These are phyloP conservation scores for Metschnikowia anglica DNA, from an alignment of 805 yeast genomes.

Conservation along the genomic window DNA sequence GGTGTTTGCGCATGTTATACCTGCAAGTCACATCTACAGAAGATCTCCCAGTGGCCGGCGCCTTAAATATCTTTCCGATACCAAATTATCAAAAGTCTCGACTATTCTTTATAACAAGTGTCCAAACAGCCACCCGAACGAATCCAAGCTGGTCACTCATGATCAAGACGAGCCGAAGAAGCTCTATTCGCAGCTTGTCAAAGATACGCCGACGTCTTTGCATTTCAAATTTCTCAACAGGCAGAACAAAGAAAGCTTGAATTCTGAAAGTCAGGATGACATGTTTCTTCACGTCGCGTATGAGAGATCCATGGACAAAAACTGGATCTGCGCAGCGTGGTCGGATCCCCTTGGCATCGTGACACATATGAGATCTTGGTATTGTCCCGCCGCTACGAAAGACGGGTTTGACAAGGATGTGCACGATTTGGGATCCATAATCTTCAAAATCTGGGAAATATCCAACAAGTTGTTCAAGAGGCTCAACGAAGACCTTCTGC, in stretches of 20 bases:
- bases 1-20: slow-evolving; percentile 39
- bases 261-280: slow-evolving; percentile 50
- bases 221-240: slow-evolving; percentile 36
- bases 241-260: slow-evolving; percentile 23
- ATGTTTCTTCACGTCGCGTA: slow-evolving; percentile 82
- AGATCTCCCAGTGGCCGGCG: slow-evolving; percentile 14
- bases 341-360: slow-evolving; percentile 76
- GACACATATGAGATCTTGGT: slow-evolving; percentile 66
- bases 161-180: slow-evolving; percentile 10
- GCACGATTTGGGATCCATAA: slow-evolving; percentile 45
- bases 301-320: slow-evolving; percentile 73
- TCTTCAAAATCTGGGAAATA: slow-evolving; percentile 65
- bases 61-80: slow-evolving; percentile 31
- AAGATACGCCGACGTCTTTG: slow-evolving; percentile 38
- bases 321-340: slow-evolving; percentile 89
- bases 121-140: slow-evolving; percentile 31
- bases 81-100: slow-evolving; percentile 45
- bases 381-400: slow-evolving; percentile 26
- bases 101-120: slow-evolving; percentile 59
- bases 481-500: slow-evolving; percentile 34
- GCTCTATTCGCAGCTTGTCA: slow-evolving; percentile 35
- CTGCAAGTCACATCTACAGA: slow-evolving; percentile 29
- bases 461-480: slow-evolving; percentile 46
- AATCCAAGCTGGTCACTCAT: slow-evolving; percentile 1
- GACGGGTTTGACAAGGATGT: slow-evolving; percentile 14